Percentiles rank a stretch among this genome's conserved stretches.
phyloP scores from a whole-genome alignment of 129 eudicot genomes.

The Arctium lappa region DNA sequence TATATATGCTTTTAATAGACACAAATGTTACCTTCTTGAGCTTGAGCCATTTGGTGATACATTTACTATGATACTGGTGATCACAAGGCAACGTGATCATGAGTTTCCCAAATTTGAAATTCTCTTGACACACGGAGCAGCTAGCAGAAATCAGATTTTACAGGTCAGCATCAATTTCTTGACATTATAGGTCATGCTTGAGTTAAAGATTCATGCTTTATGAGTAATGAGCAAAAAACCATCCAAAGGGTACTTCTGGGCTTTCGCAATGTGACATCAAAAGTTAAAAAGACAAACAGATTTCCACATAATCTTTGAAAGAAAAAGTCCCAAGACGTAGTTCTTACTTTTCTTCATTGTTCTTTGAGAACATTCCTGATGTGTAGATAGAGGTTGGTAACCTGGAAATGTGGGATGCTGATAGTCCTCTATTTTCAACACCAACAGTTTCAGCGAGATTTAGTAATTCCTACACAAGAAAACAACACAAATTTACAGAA shows the following conservation, averaged over 20 bases:
- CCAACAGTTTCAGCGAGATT: slow-evolving; percentile 67
- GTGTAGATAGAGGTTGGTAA: slow-evolving; percentile 68
- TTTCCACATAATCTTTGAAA: not conserved
- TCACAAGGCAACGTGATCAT: slow-evolving; percentile 62
- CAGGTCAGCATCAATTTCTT: not conserved
- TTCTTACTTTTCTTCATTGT: slow-evolving; percentile 46
- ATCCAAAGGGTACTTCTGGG: not conserved
- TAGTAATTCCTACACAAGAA: slow-evolving; percentile 53
- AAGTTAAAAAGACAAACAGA: not conserved
- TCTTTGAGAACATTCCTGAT: slow-evolving; percentile 57
- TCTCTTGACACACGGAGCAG: slow-evolving; percentile 60
- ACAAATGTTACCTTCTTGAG: slow-evolving; percentile 47
- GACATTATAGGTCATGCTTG: not conserved
- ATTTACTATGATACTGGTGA: slow-evolving; percentile 63
- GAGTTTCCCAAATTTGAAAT: slow-evolving; percentile 41
- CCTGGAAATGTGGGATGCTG: slow-evolving; percentile 43
- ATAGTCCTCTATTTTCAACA: slow-evolving; percentile 56
- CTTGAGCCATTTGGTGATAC: slow-evolving; percentile 62
- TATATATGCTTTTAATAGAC: not conserved
- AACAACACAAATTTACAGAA: not conserved
- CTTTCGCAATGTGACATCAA: not conserved
- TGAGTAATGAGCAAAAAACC: not conserved
- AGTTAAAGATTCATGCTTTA: not conserved
- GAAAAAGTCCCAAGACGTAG: not conserved
- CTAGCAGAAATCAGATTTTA: slow-evolving; percentile 22